These are phyloP conservation scores for Colletotrichum liaoningense DNA, from an alignment of 2,329 filamentous ascomycete species.

Conservation along the genomic window DNA sequence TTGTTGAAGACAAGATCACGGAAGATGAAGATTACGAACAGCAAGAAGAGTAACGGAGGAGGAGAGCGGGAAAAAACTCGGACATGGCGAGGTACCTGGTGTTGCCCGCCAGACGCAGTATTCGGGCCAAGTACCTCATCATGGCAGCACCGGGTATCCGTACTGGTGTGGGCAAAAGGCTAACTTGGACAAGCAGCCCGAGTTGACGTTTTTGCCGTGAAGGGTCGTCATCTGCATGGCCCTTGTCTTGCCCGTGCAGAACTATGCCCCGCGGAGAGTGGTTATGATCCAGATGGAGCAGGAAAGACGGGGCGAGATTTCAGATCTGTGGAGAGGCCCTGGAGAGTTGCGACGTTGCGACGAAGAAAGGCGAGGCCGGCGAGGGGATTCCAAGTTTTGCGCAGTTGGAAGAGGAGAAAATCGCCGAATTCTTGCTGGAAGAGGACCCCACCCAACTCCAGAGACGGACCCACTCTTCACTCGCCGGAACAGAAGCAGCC, in stretches of 20 bases:
- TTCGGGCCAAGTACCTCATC: slow-evolving; percentile 12
- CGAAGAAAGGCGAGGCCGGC: slow-evolving; percentile 2
- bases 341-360: slow-evolving; percentile 1
- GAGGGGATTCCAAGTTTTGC: slow-evolving; percentile 32
- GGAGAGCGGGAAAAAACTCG: slow-evolving; percentile 10
- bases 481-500: not conserved
- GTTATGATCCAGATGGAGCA: slow-evolving; percentile 26
- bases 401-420: not conserved
- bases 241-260: slow-evolving; percentile 12
- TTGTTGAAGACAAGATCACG: slow-evolving; percentile 26
- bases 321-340: slow-evolving; percentile 33
- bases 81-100: slow-evolving; percentile 21
- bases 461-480: not conserved
- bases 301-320: slow-evolving; percentile 31
- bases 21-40: not conserved
- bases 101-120: slow-evolving; percentile 3
- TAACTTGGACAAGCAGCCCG: slow-evolving; percentile 31
- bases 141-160: not conserved
- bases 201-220: slow-evolving; percentile 13
- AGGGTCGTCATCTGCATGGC: not conserved
- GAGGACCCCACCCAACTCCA: not conserved
- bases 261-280: not conserved
- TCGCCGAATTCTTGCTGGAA: not conserved
- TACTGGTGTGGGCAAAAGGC: not conserved
- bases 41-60: slow-evolving; percentile 8